Evolutionary conservation across 1,284 basidiomycete genomes (phyloP).

Genomic region (Ustilago cynodontis): DNA sequence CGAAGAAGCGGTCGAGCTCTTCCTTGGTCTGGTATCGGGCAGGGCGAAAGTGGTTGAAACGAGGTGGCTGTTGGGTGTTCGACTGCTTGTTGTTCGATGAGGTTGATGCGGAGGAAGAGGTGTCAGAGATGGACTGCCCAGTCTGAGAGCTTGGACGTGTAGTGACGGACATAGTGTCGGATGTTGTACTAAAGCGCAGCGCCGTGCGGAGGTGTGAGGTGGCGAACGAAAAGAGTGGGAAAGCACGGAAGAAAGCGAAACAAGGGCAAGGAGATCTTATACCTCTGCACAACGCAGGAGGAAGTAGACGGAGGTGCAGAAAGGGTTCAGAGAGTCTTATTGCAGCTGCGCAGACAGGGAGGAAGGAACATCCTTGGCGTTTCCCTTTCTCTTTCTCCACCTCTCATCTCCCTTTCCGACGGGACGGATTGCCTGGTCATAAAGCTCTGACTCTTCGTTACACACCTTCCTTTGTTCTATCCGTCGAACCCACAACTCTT

Average conservation of each 20-base stretch:
- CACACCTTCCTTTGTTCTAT: neutral
- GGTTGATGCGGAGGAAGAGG: neutral
- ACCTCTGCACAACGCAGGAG: neutral
- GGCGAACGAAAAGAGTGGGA: neutral
- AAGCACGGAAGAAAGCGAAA: neutral
- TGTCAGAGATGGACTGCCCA: slow-evolving; percentile 3
- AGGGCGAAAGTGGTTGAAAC: slow-evolving; percentile 47
- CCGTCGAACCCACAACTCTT: neutral
- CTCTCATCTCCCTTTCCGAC: neutral
- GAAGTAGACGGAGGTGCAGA: neutral
- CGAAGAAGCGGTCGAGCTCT: slow-evolving; percentile 54
- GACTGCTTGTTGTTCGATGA: neutral
- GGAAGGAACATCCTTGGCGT: neutral
- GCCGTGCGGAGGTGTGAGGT: neutral
- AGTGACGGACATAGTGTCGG: slow-evolving; percentile 15
- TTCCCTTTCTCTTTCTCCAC: neutral
- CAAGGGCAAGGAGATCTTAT: neutral
- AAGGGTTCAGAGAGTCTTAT: neutral
- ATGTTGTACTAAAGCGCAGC: neutral
- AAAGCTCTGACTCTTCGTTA: neutral
- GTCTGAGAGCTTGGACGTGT: slow-evolving; percentile 18
- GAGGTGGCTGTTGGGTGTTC: neutral
- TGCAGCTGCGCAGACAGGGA: neutral
- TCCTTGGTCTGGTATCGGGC: slow-evolving; percentile 49
- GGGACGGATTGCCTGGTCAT: neutral